Evolutionary conservation across 257 asterid genomes (phyloP), one percentile per base, ranked within the genome.

Genomic region (Solanum habrochaites): DNA sequence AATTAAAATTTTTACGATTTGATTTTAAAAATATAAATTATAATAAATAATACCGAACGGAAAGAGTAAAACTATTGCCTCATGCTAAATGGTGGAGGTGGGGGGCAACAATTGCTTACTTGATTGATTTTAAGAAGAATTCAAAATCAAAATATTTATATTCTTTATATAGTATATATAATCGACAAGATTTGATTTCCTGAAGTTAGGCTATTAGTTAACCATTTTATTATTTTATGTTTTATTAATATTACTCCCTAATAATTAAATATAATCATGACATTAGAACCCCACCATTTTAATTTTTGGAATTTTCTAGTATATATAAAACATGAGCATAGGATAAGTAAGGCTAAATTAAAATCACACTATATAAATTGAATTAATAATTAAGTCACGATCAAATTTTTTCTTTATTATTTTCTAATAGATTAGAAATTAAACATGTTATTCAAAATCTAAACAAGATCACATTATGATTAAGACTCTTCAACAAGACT

Each of bases 401-500:
- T 13, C n/a, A 18, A 56, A 7, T 23, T 18, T 56, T 18, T 56
- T 15, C 64, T 56, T 56, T 56, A 49, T 49, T 49, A 49, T 15
- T 5, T 49, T 15, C 16, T 49, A 1, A 49, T 49, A 49, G 42
- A 1, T 29, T 32, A 32, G 3, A 70, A 31, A 29, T 14, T 29
- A 29, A 69, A 29, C 32, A 69, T 64, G 32, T 25, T n/a, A 64
- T 12, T 25, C 37, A 70, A 31, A 31, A 70, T 70, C n/a, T 32
- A 70, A 70, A 70, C 43, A 43, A 25, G 25, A 43, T 77, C 39
- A 25, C 35, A 21, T 4, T 20, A 25, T 7, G 45, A 15, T 14
- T 2, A 43, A 23, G 49, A 8, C 86, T 25, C 40, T 78, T 78
- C 90, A 31, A 92, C 45, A 58, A 93, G 85, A 74, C 89, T 71